Evolutionary conservation across 148 eudicot species (phyloP), one percentile per base, ranked within the genome.

Genomic region (Nepenthes gracilis): DNA sequence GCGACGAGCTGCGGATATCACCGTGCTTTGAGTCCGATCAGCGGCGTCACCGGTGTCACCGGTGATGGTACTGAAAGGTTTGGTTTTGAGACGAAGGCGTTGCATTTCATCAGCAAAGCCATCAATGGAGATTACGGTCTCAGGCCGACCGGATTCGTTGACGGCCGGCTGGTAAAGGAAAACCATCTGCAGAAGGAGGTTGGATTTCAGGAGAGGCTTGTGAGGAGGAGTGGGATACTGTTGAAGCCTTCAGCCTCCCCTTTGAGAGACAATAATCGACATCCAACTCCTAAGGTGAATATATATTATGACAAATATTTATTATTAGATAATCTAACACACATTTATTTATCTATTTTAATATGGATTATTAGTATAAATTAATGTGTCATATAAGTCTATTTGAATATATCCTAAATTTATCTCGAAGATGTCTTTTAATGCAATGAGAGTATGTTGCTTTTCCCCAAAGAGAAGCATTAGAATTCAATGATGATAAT

Each of bases 101-200:
- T 90, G 74, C 97, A 86, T 71, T 90, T 90, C 74, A 90, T 90
- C 47, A 87, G 78, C 58, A 91, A 91, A 67, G 90, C 97, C 47
- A 91, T 91, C n/a, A 85, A 80, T 61, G 95, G 97, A 1, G 80
- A 83, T 68, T 83, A 83, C 47, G 65, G 53, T 64, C 74, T 71
- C 10, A 52, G 32, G 15, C 32, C n/a, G 23, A 50, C 55, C 1
- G 55, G 23, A 52, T 5, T 52, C 8, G n/a, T n/a, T 23, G 32
- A 32, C 14, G 6, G 23, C 14, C 6, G 23, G 32, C 12, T 1
- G 36, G 36, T 6, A 33, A 10, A 59, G 10, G 88, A 67, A 63
- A 79, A 71, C 56, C 58, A 62, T 54, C 58, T 48, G 33, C 74
- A 35, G 7, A 77, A 70, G 4, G 75, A 64, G 43, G 55, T 57